Base-by-base conservation (phyloP, 768 basidiomycete genomes). In the Lentinula edodes region DNA sequence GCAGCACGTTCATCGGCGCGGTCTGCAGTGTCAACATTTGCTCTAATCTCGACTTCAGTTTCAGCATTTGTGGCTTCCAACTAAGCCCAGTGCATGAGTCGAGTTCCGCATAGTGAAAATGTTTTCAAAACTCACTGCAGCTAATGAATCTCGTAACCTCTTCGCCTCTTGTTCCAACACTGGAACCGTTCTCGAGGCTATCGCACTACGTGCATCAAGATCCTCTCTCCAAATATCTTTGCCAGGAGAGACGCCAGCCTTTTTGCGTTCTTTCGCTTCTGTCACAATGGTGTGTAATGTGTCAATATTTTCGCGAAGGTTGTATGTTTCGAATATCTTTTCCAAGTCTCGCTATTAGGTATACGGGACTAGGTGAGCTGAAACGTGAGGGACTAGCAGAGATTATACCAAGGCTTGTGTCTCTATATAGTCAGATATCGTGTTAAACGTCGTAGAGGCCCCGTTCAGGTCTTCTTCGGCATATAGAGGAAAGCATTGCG, bases 401-500 rank as follows among this genome's bases (percentile, higher is more conserved):
- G 58, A 71, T 78, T 72, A 55, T 67, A 80, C 80, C 66, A 76
- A 68, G 53, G 84, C 87, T 55, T 85, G 80, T 12, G 83, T 80
- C 65, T 91, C 89, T 67, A 91, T 87, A 58, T 89, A 88, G 63
- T 84, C 78, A 5, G 89, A 84, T 16, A 92, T 84, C 16, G 83
- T 84, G 60, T 85, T 86, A 68, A 80, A 88, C 1, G 83, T 84
- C 3, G 80, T 82, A 34, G 79, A 77, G 1, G 86, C 80, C 10
- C 84, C 82, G 56, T 86, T 84, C 62, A 81, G 83, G 62, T 87
- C 85, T 64, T 88, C 85, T 65, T 87, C 83, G 35, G 82, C 84
- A 69, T 84, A 88, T 34, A 83, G 70, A 6, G 86, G 78, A 66
- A 88, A 89, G 68, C 87, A 89, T 73, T 88, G 83, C 36, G 81